phyloP scores from a whole-genome alignment of 768 basidiomycete species.

The Boletales sp. region DNA sequence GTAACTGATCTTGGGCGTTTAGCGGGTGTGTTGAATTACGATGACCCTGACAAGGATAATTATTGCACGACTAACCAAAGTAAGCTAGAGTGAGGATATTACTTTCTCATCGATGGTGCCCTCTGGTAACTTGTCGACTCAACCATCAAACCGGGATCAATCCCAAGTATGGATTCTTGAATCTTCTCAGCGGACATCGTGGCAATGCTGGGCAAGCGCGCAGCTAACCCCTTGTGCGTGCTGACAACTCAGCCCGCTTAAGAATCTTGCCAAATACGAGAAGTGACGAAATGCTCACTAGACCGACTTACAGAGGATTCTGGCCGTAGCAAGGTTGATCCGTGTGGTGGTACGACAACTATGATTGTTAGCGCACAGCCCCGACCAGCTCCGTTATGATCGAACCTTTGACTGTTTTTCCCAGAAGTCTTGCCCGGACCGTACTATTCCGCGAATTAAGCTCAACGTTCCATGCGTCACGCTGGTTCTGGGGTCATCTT shows the following conservation, averaged over 20 bases:
- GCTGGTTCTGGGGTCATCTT: neutral
- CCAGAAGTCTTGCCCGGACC: slow-evolving; percentile 14
- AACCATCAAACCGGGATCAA: slow-evolving; percentile 17
- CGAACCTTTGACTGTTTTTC: slow-evolving; percentile 23
- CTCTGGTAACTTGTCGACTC: slow-evolving; percentile 14
- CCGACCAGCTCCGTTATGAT: slow-evolving; percentile 23
- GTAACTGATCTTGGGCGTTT: slow-evolving; percentile 23
- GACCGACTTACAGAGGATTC: slow-evolving; percentile 6
- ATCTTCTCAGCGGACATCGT: slow-evolving; percentile 17
- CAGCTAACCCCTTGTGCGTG: slow-evolving; percentile 12
- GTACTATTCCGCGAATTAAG: slow-evolving; percentile 7
- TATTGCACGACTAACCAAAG: slow-evolving; percentile 31
- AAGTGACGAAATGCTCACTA: neutral
- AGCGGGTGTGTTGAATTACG: slow-evolving; percentile 14
- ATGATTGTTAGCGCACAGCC: slow-evolving; percentile 26
- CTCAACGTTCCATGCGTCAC: slow-evolving; percentile 3
- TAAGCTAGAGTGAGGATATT: slow-evolving; percentile 17
- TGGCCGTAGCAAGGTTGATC: slow-evolving; percentile 4
- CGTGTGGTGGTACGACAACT: slow-evolving; percentile 11
- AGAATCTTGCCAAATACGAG: slow-evolving; percentile 7
- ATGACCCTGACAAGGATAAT: slow-evolving; percentile 24
- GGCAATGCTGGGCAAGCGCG: slow-evolving; percentile 21
- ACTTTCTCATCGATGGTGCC: slow-evolving; percentile 17
- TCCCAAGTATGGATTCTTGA: slow-evolving; percentile 9
- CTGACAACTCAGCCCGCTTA: slow-evolving; percentile 20